phyloP scores from a whole-genome alignment of 2,329 filamentous ascomycete genomes.

The Calonectria honghensis region DNA sequence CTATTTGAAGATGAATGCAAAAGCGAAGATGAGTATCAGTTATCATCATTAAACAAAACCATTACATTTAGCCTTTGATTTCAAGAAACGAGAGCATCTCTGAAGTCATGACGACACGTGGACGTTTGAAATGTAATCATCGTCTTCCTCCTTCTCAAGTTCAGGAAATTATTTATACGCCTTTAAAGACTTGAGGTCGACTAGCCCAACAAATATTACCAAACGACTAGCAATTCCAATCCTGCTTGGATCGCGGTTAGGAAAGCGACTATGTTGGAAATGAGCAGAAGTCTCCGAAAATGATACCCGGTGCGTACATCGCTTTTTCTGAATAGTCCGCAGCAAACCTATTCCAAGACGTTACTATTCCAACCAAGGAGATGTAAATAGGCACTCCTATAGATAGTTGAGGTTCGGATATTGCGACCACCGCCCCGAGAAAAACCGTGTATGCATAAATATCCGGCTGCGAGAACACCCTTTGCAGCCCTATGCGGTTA shows the following conservation, averaged over 20 bases:
- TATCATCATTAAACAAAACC: too few species aligned
- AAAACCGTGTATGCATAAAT: neutral
- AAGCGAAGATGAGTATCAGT: too few species aligned
- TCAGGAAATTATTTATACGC: neutral
- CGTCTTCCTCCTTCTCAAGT: neutral
- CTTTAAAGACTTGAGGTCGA: neutral
- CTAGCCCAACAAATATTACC: neutral
- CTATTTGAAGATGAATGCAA: too few species aligned
- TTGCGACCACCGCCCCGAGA: neutral
- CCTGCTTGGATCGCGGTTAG: neutral
- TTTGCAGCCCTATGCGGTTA: neutral
- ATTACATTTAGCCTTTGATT: too few species aligned
- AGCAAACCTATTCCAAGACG: neutral
- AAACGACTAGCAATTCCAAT: neutral
- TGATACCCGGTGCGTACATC: neutral
- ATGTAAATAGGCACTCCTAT: neutral
- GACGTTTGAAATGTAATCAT: neutral
- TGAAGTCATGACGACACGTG: neutral
- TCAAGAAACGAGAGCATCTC: too few species aligned
- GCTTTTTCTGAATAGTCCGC: neutral
- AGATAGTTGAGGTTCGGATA: neutral
- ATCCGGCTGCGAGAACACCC: neutral
- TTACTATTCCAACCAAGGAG: neutral
- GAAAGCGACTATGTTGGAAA: neutral
- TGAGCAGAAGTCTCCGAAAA: neutral